Conservation (phyloP, 192 early-diverging fungal species). For the Mortierella hygrophila region DNA sequence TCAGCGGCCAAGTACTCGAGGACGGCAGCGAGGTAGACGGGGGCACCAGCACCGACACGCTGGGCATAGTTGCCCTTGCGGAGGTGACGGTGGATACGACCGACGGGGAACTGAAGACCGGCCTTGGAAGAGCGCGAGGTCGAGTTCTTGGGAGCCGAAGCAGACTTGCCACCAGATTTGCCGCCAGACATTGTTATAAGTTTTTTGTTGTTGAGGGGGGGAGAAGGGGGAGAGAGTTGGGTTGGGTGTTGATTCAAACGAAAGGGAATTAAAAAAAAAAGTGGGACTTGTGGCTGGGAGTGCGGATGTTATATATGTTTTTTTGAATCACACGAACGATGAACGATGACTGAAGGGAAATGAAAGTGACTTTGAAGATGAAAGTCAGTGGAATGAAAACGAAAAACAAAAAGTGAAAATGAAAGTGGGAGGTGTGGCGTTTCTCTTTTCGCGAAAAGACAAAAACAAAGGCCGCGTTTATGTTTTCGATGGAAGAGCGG, state of each 20-base stretch:
- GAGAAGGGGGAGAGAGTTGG: slow-evolving; percentile 10
- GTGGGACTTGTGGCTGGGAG: slow-evolving; percentile 3
- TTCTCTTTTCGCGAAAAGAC: background rate
- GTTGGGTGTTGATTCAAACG: slow-evolving; percentile 12
- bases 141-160: slow-evolving; percentile 71
- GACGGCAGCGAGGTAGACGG: slow-evolving; percentile 96
- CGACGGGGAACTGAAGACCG: slow-evolving; percentile 97
- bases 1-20: slow-evolving; percentile 97
- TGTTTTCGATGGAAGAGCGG: background rate
- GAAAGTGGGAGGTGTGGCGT: background rate
- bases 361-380: background rate
- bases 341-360: background rate
- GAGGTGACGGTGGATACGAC: slow-evolving; percentile 96
- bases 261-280: slow-evolving; percentile 24
- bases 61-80: slow-evolving; percentile 95
- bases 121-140: slow-evolving; percentile 85
- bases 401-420: background rate
- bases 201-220: slow-evolving; percentile 16
- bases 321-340: background rate
- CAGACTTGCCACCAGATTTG: slow-evolving; percentile 82
- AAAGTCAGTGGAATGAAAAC: background rate
- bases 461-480: background rate
- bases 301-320: slow-evolving; percentile 6
- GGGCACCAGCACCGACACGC: slow-evolving; percentile 92
- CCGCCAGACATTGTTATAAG: slow-evolving; percentile 68